Base-by-base conservation (phyloP, 1,139 yeast genomes). In the Kurtzmaniella quercitrusa region DNA sequence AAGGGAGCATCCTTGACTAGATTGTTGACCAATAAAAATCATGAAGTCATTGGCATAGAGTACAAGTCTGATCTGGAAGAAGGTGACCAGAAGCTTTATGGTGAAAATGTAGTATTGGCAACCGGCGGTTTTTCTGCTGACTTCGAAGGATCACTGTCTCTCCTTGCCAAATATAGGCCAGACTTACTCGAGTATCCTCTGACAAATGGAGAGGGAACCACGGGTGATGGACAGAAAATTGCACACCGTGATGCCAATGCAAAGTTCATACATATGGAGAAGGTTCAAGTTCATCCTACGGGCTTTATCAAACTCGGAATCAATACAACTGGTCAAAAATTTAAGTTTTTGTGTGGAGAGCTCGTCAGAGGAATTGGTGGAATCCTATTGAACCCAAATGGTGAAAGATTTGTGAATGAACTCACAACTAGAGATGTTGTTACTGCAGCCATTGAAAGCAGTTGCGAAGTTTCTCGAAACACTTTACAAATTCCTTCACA, bases 41-140 rank as follows among this genome's bases (percentile, higher is more conserved):
- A n/a, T 3, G 40, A 38, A 15, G 61, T 62, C 4, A 38, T 37
- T 2, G 69, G 67, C 1, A 50, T 66, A 18, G 60, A 60, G 39
- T 57, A 55, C 40, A 36, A 23, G 3, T 40, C 43, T 5, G 45
- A 41, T 34, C 2, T 19, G 44, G 5, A 42, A 47, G 30, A 9
- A 7, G 23, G 9, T 6, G 30, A 26, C 14, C 30, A 9, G n/a
- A 9, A 30, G 20, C 33, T 57, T 9, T 43, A 36, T 12, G 49
- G 53, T n/a, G 44, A 49, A 14, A 51, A 57, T 42, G 53, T 68
- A 3, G 59, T 68, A 1, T 51, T 68, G 37, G 71, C 73, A 7
- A 68, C 73, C 3, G 74, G 74, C 11, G 74, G 74, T 2, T 66
- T 45, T 49, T 59, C 68, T 9, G 73, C 70, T 2, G 71, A 66